phyloP scores from a whole-genome alignment of 164 flowering plant genomes.

The Sextonia rubra region DNA sequence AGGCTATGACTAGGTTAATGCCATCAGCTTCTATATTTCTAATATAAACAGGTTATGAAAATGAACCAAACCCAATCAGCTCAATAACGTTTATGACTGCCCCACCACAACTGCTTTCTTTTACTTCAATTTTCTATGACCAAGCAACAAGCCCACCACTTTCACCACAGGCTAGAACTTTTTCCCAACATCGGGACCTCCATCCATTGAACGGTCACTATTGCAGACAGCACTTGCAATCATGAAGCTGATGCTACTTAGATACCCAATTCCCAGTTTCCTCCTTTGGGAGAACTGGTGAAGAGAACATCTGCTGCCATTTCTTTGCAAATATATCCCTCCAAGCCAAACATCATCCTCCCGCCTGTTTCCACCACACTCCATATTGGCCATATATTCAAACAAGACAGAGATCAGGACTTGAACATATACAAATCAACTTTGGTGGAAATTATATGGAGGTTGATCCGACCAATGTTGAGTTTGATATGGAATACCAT shows the following conservation, averaged over 20 bases:
- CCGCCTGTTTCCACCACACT: slow-evolving; percentile 1
- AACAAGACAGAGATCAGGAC: not conserved
- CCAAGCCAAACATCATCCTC: not conserved
- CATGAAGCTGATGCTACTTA: not conserved
- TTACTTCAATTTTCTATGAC: not conserved
- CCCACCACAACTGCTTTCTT: not conserved
- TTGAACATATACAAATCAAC: slow-evolving; percentile 2
- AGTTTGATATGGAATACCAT: slow-evolving; percentile 17
- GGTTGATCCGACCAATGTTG: not conserved
- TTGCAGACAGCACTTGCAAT: not conserved
- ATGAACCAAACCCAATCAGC: not conserved
- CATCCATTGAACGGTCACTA: not conserved
- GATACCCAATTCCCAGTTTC: not conserved
- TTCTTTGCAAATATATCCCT: slow-evolving; percentile 12
- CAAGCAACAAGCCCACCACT: not conserved
- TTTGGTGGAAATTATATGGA: not conserved
- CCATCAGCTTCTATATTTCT: not conserved
- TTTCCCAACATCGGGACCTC: not conserved
- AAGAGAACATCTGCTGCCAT: slow-evolving; percentile 15
- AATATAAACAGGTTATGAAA: slow-evolving; percentile 6
- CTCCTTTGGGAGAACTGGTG: not conserved
- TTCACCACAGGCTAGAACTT: not conserved
- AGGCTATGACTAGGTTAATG: slow-evolving; percentile 7
- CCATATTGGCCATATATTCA: not conserved
- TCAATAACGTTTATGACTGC: not conserved